These are phyloP conservation scores for Neoascochyta sp. DNA, from an alignment of 2,329 filamentous ascomycete genomes.

Conservation along the genomic window DNA sequence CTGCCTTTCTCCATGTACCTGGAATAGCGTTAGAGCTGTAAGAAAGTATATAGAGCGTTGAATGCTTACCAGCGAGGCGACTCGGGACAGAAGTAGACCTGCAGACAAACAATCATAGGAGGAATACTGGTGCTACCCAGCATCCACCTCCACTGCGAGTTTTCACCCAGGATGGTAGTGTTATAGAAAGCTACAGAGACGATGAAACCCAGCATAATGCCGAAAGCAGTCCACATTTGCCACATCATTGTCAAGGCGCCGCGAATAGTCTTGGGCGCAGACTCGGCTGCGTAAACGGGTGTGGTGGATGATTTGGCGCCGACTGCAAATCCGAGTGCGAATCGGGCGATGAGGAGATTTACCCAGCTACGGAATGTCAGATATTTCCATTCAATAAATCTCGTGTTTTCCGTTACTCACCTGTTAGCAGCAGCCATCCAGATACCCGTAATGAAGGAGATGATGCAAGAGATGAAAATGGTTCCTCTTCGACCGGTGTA, in stretches of 20 bases:
- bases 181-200: conserved; percentile 30
- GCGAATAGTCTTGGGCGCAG: conserved; percentile 47
- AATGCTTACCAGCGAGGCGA: conserved; percentile 24
- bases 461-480: conserved; percentile 34
- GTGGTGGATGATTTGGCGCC: conserved; percentile 40
- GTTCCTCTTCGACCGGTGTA: conserved; percentile 30
- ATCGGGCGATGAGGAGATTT: conserved; percentile 31
- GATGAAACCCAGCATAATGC: conserved; percentile 34
- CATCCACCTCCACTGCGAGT: conserved; percentile 34
- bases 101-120: conserved; percentile 28
- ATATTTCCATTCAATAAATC: not conserved
- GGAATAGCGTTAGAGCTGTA: not conserved
- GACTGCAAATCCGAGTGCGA: conserved; percentile 33
- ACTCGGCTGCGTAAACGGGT: conserved; percentile 49
- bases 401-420: conserved; percentile 4
- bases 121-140: conserved; percentile 31
- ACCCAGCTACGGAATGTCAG: conserved; percentile 24
- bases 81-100: conserved; percentile 33
- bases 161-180: conserved; percentile 20
- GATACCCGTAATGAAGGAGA: conserved; percentile 32
- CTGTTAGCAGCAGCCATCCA: conserved; percentile 31
- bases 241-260: conserved; percentile 52
- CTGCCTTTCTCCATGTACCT: conserved; percentile 36
- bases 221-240: conserved; percentile 45
- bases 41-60: not conserved